Evolutionary conservation across 2,329 filamentous ascomycete species (phyloP), one percentile per base, ranked within the genome.

Genomic region (Bipolaris gigantea): DNA sequence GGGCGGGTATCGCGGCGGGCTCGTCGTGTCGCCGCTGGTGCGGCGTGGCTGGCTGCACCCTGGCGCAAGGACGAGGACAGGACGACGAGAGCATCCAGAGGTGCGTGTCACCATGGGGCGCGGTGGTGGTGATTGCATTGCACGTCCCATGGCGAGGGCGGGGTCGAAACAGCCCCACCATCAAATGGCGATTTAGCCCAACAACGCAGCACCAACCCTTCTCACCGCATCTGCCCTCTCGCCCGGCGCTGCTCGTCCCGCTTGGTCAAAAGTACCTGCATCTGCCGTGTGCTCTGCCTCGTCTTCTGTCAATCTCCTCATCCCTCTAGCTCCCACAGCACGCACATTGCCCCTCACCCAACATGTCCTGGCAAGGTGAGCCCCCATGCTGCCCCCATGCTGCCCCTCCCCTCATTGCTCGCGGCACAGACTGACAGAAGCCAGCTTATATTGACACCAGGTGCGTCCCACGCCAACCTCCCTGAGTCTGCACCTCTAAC

Each of bases 281-380:
- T 62, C 58, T 59, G 45, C 27, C 27, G 27, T 30, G 27, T 30
- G 27, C 54, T 54, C 58, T 55, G 55, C 53, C 58, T 41, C 53
- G 45, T 30, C 49, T 53, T 42, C 51, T 43, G 41, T 56, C 46
- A 53, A 53, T 48, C 49, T 57, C 47, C 50, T 56, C 51, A 49
- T 50, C 58, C 39, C 53, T 52, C 55, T 55, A 56, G 57, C 66
- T 66, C 60, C 56, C 38, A 48, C 50, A 60, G 52, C 60, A 59
- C 61, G 51, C 67, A 65, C 60, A 63, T 50, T 57, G 60, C 61
- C 62, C 66, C 62, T 63, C 62, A 50, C 53, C 52, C 60, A 74
- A 64, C 67, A 76, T 76, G 74, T 76, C 74, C 71, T 76, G 74
- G 74, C 73, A 75, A 75, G 73, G 74, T 76, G 56, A 62, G 70